Evolutionary conservation across 2,329 filamentous ascomycete genomes (phyloP).

Genomic region (Ophiobolus disseminans): DNA sequence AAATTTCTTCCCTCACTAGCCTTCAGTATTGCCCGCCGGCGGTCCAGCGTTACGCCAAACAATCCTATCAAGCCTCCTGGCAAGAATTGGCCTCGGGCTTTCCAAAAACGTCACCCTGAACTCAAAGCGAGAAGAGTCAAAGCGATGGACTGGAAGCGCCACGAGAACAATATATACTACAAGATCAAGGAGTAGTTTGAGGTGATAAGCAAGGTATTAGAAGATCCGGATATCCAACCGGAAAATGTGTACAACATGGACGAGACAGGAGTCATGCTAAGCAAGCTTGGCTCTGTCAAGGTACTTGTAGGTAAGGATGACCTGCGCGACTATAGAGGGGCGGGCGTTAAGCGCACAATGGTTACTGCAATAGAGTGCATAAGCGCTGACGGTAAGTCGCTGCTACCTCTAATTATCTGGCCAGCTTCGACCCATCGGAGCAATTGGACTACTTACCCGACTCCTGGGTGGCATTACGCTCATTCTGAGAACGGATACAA

Average conservation of each 20-base stretch:
- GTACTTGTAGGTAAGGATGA: slow-evolving; percentile 21
- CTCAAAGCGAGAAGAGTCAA: too few relatives aligned
- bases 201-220: slow-evolving; percentile 18
- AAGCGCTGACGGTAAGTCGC: slow-evolving; percentile 17
- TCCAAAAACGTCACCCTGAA: too few relatives aligned
- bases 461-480: slow-evolving; percentile 25
- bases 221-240: slow-evolving; percentile 14
- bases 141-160: too few relatives aligned
- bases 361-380: slow-evolving; percentile 24
- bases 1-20: too few relatives aligned
- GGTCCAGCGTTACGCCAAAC: too few relatives aligned
- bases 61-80: too few relatives aligned
- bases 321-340: slow-evolving; percentile 14
- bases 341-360: slow-evolving; percentile 20
- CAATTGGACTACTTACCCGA: slow-evolving; percentile 18
- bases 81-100: too few relatives aligned
- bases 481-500: slow-evolving; percentile 26
- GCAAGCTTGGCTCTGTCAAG: too few relatives aligned
- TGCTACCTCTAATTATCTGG: slow-evolving; percentile 21
- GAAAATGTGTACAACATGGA: slow-evolving; percentile 29
- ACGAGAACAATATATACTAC: too few relatives aligned
- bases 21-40: too few relatives aligned
- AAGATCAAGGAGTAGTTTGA: slow-evolving; percentile 14
- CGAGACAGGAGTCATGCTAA: too few relatives aligned
- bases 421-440: slow-evolving; percentile 22